These are phyloP conservation scores for Sugiyamaella novakii DNA, from an alignment of 1,139 yeast genomes.

Conservation along the genomic window DNA sequence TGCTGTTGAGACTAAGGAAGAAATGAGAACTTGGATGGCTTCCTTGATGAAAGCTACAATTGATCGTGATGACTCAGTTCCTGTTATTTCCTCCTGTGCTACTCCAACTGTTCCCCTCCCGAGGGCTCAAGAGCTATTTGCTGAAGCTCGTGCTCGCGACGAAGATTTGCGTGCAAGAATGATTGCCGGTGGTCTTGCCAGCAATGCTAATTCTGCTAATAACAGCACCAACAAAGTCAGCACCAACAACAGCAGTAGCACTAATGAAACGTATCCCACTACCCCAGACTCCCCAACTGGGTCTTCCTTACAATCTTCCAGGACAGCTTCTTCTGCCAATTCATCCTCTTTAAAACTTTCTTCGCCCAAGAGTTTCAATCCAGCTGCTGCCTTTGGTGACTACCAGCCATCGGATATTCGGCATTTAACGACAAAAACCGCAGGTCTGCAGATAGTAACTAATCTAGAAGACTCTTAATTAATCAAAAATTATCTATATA, in stretches of 20 bases:
- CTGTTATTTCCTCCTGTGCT: slow-evolving; percentile 90
- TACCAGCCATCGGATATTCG: slow-evolving; percentile 24
- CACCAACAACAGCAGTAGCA: slow-evolving; percentile 1
- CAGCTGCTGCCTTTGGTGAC: slow-evolving; percentile 16
- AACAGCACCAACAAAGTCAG: slow-evolving; percentile 2
- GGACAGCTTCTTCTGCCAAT: slow-evolving; percentile 34
- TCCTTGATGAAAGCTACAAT: slow-evolving; percentile 95
- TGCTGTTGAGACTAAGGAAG: slow-evolving; percentile 89
- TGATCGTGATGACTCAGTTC: slow-evolving; percentile 90
- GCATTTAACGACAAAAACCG: slow-evolving; percentile 36
- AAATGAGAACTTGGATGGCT: slow-evolving; percentile 94
- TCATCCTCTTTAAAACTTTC: slow-evolving; percentile 27
- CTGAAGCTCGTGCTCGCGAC: slow-evolving; percentile 56
- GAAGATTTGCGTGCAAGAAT: slow-evolving; percentile 37
- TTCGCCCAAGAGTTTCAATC: slow-evolving; percentile 14
- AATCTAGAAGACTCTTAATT: slow-evolving; percentile 28
- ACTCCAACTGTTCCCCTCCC: slow-evolving; percentile 90
- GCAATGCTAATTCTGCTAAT: slow-evolving; percentile 16
- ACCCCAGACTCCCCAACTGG: slow-evolving; percentile 34
- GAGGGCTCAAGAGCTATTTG: slow-evolving; percentile 82
- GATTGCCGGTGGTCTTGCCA: slow-evolving; percentile 34
- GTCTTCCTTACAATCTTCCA: slow-evolving; percentile 32
- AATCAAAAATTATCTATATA: background rate
- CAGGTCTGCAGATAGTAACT: slow-evolving; percentile 35
- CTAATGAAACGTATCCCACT: slow-evolving; percentile 22